Percentiles rank a stretch among this genome's conserved stretches.
These are phyloP conservation scores for Psilocybe tampanensis DNA, from an alignment of 768 basidiomycete species.

Conservation along the genomic window DNA sequence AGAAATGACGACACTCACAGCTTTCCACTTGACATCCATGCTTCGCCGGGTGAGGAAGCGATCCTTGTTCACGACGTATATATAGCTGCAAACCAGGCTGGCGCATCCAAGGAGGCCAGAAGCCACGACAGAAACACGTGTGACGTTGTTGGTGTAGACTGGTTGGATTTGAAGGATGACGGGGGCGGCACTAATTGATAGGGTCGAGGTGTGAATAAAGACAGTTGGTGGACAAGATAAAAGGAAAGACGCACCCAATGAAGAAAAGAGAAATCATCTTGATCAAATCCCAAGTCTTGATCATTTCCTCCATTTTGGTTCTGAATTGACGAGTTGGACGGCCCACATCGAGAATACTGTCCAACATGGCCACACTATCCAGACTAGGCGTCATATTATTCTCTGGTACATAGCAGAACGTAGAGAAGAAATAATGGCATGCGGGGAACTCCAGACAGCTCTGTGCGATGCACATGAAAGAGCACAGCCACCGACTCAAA, in stretches of 20 bases:
- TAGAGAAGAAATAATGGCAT: neutral
- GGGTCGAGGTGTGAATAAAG: neutral
- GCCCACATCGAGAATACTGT: too few relatives aligned
- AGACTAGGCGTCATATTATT: neutral
- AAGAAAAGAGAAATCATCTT: neutral
- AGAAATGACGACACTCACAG: neutral
- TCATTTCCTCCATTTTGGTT: neutral
- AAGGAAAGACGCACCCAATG: neutral
- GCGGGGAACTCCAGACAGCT: neutral
- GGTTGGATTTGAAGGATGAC: conserved; percentile 10
- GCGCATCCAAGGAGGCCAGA: neutral
- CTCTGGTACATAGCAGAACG: neutral
- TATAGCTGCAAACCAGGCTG: neutral
- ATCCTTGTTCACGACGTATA: conserved; percentile 2
- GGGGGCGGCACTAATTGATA: neutral
- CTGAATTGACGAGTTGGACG: neutral
- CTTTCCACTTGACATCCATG: neutral
- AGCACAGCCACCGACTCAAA: too few relatives aligned
- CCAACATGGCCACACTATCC: neutral
- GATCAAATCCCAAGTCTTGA: neutral
- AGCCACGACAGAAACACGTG: conserved; percentile 3
- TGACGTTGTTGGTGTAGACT: neutral
- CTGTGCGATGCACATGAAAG: neutral
- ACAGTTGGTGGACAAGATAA: neutral
- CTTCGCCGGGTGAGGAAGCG: neutral